Evolutionary conservation across 306 rosid genomes (phyloP).

Genomic region (Cucurbita argyrosperma): DNA sequence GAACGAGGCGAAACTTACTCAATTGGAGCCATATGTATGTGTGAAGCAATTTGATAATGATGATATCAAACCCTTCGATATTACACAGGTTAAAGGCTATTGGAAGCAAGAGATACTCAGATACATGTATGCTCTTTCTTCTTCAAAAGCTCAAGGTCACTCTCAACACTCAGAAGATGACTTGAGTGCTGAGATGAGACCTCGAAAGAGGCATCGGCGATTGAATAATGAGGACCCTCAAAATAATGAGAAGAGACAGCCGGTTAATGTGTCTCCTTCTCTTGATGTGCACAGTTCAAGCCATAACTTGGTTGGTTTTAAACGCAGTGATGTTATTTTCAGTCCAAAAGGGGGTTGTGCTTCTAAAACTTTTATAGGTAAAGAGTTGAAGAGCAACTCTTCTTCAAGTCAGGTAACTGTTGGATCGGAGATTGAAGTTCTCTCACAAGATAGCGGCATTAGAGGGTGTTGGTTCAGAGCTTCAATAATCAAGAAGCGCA

Average conservation of each 20-base stretch:
- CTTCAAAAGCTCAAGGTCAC: conserved; percentile 25
- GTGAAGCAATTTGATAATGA: conserved; percentile 48
- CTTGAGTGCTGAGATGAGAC: conserved; percentile 30
- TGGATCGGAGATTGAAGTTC: conserved; percentile 67
- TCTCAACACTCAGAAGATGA: conserved; percentile 25
- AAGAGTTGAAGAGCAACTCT: conserved; percentile 13
- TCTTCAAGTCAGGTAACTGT: conserved; percentile 13
- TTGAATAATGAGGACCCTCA: conserved; percentile 10
- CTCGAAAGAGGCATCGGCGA: conserved; percentile 38
- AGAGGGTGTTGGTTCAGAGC: conserved; percentile 93
- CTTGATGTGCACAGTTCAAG: conserved; percentile 2
- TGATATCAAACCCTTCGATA: conserved; percentile 50
- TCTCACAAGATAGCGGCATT: conserved; percentile 81
- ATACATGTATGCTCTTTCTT: conserved; percentile 27
- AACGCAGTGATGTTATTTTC: conserved; percentile 10
- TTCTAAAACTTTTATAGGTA: conserved; percentile 1
- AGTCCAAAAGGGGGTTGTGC: conserved; percentile 10
- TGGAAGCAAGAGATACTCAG: conserved; percentile 78
- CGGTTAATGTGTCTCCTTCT: neutral
- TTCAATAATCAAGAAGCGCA: conserved; percentile 40
- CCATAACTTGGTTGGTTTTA: conserved; percentile 7
- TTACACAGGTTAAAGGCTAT: conserved; percentile 70
- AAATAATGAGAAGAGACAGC: conserved; percentile 14
- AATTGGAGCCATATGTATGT: conserved; percentile 53
- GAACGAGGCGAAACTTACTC: conserved; percentile 36